phyloP scores from a whole-genome alignment of 169 alveolate genomes.

The Fabrea salina region DNA sequence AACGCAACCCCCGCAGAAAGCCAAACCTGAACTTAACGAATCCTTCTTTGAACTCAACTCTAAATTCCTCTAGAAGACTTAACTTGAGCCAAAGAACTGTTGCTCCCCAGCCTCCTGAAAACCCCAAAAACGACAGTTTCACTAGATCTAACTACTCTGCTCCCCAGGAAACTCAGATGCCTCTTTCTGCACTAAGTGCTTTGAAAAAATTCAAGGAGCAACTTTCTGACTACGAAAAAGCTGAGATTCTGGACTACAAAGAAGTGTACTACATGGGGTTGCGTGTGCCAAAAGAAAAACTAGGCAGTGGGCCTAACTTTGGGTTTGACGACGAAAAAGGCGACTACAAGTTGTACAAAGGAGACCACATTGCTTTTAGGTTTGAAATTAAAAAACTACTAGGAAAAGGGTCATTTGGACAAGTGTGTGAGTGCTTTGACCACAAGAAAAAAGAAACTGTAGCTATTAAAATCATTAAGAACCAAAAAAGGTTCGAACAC shows the following conservation, averaged over 20 bases:
- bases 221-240: conserved; percentile 46
- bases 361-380: conserved; percentile 67
- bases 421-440: conserved; percentile 72
- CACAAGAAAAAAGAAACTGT: conserved; percentile 64
- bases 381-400: conserved; percentile 58
- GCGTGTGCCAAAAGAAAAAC: conserved; percentile 27
- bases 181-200: background rate
- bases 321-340: conserved; percentile 63
- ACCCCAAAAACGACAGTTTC: too few species aligned
- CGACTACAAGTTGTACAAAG: conserved; percentile 50
- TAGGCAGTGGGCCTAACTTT: conserved; percentile 42
- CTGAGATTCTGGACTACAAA: conserved; percentile 52
- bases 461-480: conserved; percentile 72
- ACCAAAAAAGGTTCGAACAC: conserved; percentile 58
- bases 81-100: too few species aligned
- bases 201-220: background rate
- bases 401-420: conserved; percentile 84
- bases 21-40: too few species aligned
- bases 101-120: too few species aligned
- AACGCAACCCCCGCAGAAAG: too few species aligned
- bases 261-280: conserved; percentile 49
- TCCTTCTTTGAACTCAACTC: too few species aligned
- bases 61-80: too few species aligned
- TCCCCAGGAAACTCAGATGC: too few species aligned
- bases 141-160: too few species aligned